These are phyloP conservation scores for Escallonia rubra DNA, from an alignment of 129 eudicot species.

Conservation along the genomic window DNA sequence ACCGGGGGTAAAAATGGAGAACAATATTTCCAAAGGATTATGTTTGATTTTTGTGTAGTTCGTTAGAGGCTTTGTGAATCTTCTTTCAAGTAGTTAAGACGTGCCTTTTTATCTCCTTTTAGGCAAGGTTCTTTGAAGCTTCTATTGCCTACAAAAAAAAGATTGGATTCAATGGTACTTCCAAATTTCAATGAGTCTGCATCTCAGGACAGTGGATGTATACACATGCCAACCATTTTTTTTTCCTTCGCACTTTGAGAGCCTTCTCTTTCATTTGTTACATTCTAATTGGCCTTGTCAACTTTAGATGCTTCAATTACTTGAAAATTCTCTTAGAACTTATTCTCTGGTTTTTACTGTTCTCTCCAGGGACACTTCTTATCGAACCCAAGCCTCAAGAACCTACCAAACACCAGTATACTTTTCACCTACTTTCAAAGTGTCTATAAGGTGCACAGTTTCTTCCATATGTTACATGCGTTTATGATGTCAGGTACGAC, in stretches of 20 bases:
- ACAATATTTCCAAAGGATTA: too few species aligned
- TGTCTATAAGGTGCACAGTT: neutral
- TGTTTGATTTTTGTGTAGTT: too few species aligned
- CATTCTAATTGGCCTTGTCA: neutral
- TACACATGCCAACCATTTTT: neutral
- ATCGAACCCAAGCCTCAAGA: conserved; percentile 99
- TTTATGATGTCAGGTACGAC: conserved; percentile 58
- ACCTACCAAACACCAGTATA: conserved; percentile 98
- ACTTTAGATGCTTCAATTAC: neutral
- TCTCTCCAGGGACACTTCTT: conserved; percentile 68
- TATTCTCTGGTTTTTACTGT: neutral
- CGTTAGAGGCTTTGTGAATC: neutral
- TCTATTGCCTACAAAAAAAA: conserved; percentile 95
- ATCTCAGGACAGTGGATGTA: neutral
- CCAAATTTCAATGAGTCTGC: too few species aligned
- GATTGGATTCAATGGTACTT: conserved; percentile 87
- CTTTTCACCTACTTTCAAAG: neutral
- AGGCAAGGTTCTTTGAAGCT: conserved; percentile 91
- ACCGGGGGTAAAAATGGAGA: too few species aligned
- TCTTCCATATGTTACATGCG: conserved; percentile 11
- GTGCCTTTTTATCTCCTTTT: conserved; percentile 11
- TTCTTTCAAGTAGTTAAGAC: neutral
- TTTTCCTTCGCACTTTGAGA: neutral
- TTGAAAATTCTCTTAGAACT: neutral
- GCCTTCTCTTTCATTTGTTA: neutral